Conservation (phyloP, 305 asterid genomes). For the Fraxinus paxiana region DNA sequence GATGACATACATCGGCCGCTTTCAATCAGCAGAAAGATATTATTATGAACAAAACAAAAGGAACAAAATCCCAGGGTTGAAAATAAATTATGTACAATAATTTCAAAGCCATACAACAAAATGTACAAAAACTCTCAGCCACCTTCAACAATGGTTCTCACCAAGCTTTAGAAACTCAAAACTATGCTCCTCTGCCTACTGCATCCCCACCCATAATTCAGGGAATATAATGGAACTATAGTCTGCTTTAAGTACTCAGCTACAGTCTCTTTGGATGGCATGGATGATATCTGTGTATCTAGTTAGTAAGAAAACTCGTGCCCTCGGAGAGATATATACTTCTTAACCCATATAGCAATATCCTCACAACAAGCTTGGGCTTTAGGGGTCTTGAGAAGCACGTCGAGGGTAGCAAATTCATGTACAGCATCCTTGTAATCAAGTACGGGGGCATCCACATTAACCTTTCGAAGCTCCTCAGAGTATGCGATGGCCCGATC, state of each 20-base stretch:
- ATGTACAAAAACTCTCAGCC: not conserved
- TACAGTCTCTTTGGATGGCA: not conserved
- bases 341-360: conserved; percentile 76
- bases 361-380: conserved; percentile 73
- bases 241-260: not conserved
- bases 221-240: not conserved
- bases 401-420: conserved; percentile 70
- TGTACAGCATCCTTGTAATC: conserved; percentile 70
- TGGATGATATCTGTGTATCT: not conserved
- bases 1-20: not conserved
- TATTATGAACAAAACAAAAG: not conserved
- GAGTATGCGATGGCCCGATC: conserved; percentile 76
- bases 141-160: not conserved
- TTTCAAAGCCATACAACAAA: not conserved
- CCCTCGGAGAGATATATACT: conserved; percentile 70
- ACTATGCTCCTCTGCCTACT: not conserved
- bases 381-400: conserved; percentile 56
- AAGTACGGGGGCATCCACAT: conserved; percentile 65
- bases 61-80: not conserved
- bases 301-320: conserved; percentile 61
- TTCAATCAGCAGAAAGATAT: not conserved
- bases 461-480: conserved; percentile 67
- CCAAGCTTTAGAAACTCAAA: not conserved
- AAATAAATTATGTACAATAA: not conserved
- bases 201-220: not conserved